Conservation (phyloP, 352 stramenopile genomes). For the Pythium sukuiense region DNA sequence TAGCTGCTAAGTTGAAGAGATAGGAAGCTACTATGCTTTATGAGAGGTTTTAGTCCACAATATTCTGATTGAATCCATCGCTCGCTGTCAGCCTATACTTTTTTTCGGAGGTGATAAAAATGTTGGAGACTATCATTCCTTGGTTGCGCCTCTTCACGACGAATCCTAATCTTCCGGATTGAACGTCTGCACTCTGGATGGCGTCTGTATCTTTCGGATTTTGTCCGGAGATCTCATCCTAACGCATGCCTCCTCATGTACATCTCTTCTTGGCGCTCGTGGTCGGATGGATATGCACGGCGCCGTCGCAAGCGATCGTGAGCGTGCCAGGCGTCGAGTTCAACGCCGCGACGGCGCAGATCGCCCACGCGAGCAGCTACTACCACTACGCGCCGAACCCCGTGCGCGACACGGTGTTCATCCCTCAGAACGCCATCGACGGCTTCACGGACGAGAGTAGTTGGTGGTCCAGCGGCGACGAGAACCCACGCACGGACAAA, state of each 20-base stretch:
- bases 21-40: not conserved
- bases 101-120: not conserved
- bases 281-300: not conserved
- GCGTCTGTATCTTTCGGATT: not conserved
- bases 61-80: too few relatives aligned
- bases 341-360: slow-evolving; percentile 58
- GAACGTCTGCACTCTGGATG: not conserved
- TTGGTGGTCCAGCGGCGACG: slow-evolving; percentile 73
- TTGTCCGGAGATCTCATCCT: not conserved
- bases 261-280: slow-evolving; percentile 21
- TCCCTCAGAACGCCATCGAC: slow-evolving; percentile 69
- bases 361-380: slow-evolving; percentile 68
- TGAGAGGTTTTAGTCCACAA: too few relatives aligned
- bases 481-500: slow-evolving; percentile 28
- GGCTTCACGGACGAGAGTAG: slow-evolving; percentile 69
- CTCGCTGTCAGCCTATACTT: too few relatives aligned
- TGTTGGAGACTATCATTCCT: not conserved
- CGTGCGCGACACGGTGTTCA: slow-evolving; percentile 56
- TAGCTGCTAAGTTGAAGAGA: not conserved
- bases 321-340: slow-evolving; percentile 69
- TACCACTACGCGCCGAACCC: slow-evolving; percentile 68
- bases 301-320: slow-evolving; percentile 29
- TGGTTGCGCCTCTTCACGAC: not conserved
- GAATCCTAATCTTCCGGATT: not conserved
- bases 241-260: not conserved